These are phyloP conservation scores for Mortierella sp. DNA, from an alignment of 371 early-diverging fungal species.

Conservation along the genomic window DNA sequence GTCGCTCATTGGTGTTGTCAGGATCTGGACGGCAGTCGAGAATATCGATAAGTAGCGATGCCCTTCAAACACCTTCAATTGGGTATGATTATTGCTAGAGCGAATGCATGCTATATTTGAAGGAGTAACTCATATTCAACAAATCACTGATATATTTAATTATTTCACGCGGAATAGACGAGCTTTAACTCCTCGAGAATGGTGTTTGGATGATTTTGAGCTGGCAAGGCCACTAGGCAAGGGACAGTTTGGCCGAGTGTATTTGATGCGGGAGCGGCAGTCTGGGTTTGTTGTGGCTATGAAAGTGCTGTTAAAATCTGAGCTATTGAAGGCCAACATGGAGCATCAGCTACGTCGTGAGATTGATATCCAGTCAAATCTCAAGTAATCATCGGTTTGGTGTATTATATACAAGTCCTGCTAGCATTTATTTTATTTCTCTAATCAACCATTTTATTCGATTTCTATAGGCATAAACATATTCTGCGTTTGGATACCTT, in stretches of 20 bases:
- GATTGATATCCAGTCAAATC: slow-evolving; percentile 97
- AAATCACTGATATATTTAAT: not conserved
- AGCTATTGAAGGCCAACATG: slow-evolving; percentile 79
- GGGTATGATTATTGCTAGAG: slow-evolving; percentile 13
- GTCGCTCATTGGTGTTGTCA: slow-evolving; percentile 29
- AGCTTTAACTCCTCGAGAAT: slow-evolving; percentile 51
- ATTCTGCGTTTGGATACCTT: slow-evolving; percentile 97
- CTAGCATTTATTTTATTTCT: not conserved
- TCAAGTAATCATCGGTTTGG: slow-evolving; percentile 68
- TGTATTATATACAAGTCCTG: not conserved
- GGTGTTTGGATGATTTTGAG: slow-evolving; percentile 97
- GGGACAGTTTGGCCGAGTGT: slow-evolving; percentile 99
- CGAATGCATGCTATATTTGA: not conserved
- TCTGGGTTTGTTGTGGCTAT: slow-evolving; percentile 92
- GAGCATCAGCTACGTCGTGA: slow-evolving; percentile 95
- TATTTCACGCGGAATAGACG: slow-evolving; percentile 20
- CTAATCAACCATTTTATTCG: not conserved
- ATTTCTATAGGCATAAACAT: slow-evolving; percentile 85
- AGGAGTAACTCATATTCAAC: no score
- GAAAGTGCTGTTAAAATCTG: slow-evolving; percentile 92
- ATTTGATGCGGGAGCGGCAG: slow-evolving; percentile 92
- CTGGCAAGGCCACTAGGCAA: slow-evolving; percentile 94
- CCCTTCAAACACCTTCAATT: not conserved
- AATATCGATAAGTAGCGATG: slow-evolving; percentile 5
- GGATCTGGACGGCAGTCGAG: slow-evolving; percentile 10